Percentiles rank a stretch among this genome's conserved stretches.
Conservation (phyloP, 352 stramenopile genomes). For the Halophytophthora polymorphica region DNA sequence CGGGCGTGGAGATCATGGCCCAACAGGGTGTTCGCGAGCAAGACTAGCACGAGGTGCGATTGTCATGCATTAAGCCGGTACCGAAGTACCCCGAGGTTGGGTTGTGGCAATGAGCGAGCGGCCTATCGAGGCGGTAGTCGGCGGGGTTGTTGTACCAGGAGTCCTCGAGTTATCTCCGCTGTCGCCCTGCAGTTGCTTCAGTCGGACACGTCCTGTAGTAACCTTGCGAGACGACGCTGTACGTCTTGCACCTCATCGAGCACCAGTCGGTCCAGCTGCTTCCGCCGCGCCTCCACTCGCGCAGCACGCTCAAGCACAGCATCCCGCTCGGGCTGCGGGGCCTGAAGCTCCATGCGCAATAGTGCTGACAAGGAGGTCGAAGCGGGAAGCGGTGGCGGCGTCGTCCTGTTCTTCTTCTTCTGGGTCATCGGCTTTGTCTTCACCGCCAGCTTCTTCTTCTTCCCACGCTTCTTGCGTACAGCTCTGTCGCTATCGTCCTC, state of each 20-base stretch:
- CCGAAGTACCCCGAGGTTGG: too few species aligned
- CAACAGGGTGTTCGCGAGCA: too few species aligned
- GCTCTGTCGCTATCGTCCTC: too few species aligned
- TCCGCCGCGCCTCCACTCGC: slow-evolving; percentile 51
- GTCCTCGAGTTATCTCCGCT: too few species aligned
- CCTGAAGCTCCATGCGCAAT: slow-evolving; percentile 32
- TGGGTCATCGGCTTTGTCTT: slow-evolving; percentile 17
- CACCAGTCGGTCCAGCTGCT: slow-evolving; percentile 63
- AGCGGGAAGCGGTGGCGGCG: slow-evolving; percentile 1
- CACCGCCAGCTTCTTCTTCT: slow-evolving; percentile 5
- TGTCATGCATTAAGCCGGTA: too few species aligned
- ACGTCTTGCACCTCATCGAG: slow-evolving; percentile 62
- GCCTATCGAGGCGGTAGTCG: too few species aligned
- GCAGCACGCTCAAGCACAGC: slow-evolving; percentile 45
- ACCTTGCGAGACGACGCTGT: slow-evolving; percentile 55
- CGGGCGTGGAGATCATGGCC: too few species aligned
- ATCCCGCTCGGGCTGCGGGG: slow-evolving; percentile 6
- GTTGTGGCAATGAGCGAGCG: too few species aligned
- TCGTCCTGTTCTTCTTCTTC: slow-evolving; percentile 8
- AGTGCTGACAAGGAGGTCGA: slow-evolving; percentile 32
- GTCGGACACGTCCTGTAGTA: slow-evolving; percentile 30
- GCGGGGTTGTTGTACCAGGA: not conserved
- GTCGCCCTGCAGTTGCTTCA: too few species aligned
- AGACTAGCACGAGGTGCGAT: too few species aligned
- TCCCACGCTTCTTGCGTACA: not conserved